Conservation (phyloP, 106 monocot species). For the Gastrodia elata region DNA sequence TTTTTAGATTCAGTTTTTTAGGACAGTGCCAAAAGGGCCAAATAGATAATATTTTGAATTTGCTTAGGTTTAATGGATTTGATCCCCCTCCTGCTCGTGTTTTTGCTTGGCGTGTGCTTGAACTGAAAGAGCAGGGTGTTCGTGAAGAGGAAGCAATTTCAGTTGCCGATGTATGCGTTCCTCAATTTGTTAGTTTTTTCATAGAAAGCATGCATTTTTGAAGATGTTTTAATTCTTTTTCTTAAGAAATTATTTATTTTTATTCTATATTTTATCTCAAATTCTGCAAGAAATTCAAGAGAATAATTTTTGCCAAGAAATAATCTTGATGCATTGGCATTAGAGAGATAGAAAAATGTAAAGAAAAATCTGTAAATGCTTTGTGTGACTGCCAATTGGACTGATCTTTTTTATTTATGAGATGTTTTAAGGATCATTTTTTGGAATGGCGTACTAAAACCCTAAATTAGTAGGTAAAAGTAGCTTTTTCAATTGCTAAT, state of each 20-base stretch:
- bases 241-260: neutral
- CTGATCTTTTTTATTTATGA: no score
- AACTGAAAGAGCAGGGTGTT: constrained; percentile 66
- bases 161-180: constrained; percentile 70
- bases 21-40: neutral
- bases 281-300: neutral
- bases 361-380: no score
- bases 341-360: no score
- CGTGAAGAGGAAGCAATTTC: constrained; percentile 85
- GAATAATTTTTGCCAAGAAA: no score
- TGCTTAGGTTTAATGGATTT: constrained; percentile 59
- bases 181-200: neutral
- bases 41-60: constrained; percentile 6
- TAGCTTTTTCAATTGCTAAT: neutral
- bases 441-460: no score
- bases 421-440: no score
- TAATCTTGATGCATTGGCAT: no score
- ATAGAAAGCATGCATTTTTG: neutral
- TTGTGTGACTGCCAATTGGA: no score
- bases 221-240: neutral
- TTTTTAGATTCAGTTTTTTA: neutral
- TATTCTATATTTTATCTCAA: neutral
- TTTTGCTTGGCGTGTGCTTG: constrained; percentile 83
- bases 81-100: constrained; percentile 85
- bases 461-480: no score